Percentiles rank a stretch among this genome's conserved stretches.
Evolutionary conservation across 306 rosid species (phyloP).

Genomic region (Morella rubra): DNA sequence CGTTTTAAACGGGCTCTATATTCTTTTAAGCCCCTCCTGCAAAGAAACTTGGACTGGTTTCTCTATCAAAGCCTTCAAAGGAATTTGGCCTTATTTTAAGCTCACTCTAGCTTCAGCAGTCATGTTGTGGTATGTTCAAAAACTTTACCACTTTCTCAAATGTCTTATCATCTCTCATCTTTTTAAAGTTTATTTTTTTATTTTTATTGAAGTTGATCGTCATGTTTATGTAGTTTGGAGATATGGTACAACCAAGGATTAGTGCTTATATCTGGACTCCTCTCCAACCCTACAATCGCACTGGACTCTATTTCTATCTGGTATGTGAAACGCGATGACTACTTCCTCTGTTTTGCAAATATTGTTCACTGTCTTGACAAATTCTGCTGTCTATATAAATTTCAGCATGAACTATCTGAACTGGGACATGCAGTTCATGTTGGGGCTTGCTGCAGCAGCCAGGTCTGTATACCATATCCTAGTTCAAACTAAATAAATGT

Average conservation of each 20-base stretch:
- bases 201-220: background rate
- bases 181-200: background rate
- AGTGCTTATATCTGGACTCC: slow-evolving; percentile 76
- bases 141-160: background rate
- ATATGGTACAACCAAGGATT: slow-evolving; percentile 81
- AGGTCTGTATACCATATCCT: slow-evolving; percentile 40
- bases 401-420: slow-evolving; percentile 68
- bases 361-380: slow-evolving; percentile 9
- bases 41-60: slow-evolving; percentile 81
- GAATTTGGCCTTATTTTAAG: slow-evolving; percentile 79
- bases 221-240: slow-evolving; percentile 57
- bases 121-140: slow-evolving; percentile 52
- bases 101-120: slow-evolving; percentile 66
- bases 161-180: background rate
- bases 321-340: slow-evolving; percentile 22
- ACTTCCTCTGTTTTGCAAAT: background rate
- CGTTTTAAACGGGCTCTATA: slow-evolving; percentile 53
- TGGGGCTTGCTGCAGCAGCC: slow-evolving; percentile 71
- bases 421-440: slow-evolving; percentile 66
- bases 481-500: background rate
- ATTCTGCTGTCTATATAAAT: background rate
- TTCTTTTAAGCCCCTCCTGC: slow-evolving; percentile 60
- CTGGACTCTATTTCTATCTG: slow-evolving; percentile 61
- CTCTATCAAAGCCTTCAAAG: slow-evolving; percentile 45
- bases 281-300: slow-evolving; percentile 54